Evolutionary conservation across 192 early-diverging fungal genomes (phyloP).

Genomic region (Coemansia sp.): DNA sequence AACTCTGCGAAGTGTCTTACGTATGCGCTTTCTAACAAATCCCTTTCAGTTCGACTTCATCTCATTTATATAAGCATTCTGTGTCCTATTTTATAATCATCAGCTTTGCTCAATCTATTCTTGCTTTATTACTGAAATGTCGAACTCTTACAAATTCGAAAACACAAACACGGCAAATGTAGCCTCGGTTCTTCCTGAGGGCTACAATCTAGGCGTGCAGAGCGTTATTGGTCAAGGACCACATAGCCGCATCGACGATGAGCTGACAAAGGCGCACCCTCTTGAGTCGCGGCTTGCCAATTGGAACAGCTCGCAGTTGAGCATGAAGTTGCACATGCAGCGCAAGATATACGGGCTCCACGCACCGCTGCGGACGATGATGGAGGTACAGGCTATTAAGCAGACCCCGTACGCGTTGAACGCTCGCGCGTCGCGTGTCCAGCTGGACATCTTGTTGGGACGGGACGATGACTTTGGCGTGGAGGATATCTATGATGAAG

Average conservation of each 20-base stretch:
- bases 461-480: slow-evolving; percentile 88
- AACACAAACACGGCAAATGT: slow-evolving; percentile 12
- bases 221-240: slow-evolving; percentile 39
- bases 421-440: slow-evolving; percentile 51
- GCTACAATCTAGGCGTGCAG: slow-evolving; percentile 19
- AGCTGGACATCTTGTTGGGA: slow-evolving; percentile 84
- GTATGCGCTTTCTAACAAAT: not conserved
- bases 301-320: slow-evolving; percentile 83
- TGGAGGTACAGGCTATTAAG: slow-evolving; percentile 74
- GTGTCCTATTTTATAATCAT: not conserved
- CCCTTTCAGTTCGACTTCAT: not conserved
- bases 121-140: slow-evolving; percentile 14
- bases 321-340: slow-evolving; percentile 79
- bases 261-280: slow-evolving; percentile 64
- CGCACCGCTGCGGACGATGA: slow-evolving; percentile 89
- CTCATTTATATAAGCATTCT: not conserved
- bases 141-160: slow-evolving; percentile 45
- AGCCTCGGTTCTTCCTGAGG: slow-evolving; percentile 31
- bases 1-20: not conserved
- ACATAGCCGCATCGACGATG: slow-evolving; percentile 21
- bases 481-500: slow-evolving; percentile 86
- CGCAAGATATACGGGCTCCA: slow-evolving; percentile 84
- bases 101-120: not conserved
- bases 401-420: slow-evolving; percentile 25
- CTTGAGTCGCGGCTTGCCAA: slow-evolving; percentile 74